Percentiles rank a stretch among this genome's conserved stretches.
phyloP scores from a whole-genome alignment of 2,329 filamentous ascomycete genomes.

The Pyrenophora seminiperda region DNA sequence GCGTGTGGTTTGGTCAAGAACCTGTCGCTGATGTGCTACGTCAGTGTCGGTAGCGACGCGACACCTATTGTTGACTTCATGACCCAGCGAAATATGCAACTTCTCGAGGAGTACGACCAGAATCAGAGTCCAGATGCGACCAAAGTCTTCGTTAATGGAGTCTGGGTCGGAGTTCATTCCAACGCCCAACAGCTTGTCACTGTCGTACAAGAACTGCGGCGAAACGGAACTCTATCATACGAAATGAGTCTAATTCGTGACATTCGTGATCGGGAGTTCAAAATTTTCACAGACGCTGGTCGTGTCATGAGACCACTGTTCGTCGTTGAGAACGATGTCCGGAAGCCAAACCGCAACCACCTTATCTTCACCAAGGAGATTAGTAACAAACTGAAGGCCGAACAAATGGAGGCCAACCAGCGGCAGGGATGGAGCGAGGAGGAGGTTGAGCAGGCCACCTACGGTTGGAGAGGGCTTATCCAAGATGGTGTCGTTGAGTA shows the following conservation, averaged over 20 bases:
- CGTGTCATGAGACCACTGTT: slow-evolving; percentile 93
- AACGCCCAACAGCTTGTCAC: slow-evolving; percentile 85
- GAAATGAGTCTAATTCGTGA: slow-evolving; percentile 95
- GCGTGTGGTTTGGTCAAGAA: slow-evolving; percentile 99
- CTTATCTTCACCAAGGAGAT: slow-evolving; percentile 82
- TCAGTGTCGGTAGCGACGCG: slow-evolving; percentile 90
- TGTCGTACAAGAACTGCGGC: slow-evolving; percentile 75
- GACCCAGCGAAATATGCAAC: slow-evolving; percentile 93
- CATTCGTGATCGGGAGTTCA: slow-evolving; percentile 96
- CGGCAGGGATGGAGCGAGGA: slow-evolving; percentile 60
- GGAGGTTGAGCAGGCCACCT: slow-evolving; percentile 65
- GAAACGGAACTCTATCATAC: slow-evolving; percentile 81
- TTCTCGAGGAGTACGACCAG: slow-evolving; percentile 84
- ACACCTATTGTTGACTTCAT: slow-evolving; percentile 94
- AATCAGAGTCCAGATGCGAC: slow-evolving; percentile 81
- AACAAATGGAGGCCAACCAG: slow-evolving; percentile 69
- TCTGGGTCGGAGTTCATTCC: slow-evolving; percentile 94
- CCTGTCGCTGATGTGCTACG: slow-evolving; percentile 95
- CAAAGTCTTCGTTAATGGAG: slow-evolving; percentile 97
- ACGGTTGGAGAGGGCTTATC: slow-evolving; percentile 88
- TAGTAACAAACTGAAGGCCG: slow-evolving; percentile 74
- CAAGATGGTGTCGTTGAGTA: slow-evolving; percentile 89
- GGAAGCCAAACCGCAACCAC: slow-evolving; percentile 74
- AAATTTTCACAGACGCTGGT: slow-evolving; percentile 96
- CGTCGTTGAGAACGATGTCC: slow-evolving; percentile 83